Evolutionary conservation across 345 rosid species (phyloP).

Genomic region (Erucastrum elatum): DNA sequence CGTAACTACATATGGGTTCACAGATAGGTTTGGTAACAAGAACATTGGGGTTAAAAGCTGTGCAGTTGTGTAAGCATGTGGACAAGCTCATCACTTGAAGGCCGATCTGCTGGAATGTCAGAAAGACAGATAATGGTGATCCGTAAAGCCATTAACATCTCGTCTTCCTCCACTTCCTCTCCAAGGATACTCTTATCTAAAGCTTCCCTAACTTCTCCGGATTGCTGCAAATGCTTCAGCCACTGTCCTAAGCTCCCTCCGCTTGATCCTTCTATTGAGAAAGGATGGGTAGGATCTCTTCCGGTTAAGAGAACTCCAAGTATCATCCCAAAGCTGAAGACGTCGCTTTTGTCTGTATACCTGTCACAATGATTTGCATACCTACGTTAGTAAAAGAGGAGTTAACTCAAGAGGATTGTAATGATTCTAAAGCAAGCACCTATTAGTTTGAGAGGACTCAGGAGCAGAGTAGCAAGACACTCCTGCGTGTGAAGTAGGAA

Average conservation of each 20-base stretch:
- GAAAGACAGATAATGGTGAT: constrained; percentile 88
- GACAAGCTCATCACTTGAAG: constrained; percentile 92
- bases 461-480: constrained; percentile 69
- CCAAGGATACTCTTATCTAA: constrained; percentile 82
- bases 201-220: constrained; percentile 81
- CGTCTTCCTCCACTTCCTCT: constrained; percentile 95
- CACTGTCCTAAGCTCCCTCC: constrained; percentile 69
- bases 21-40: constrained; percentile 7
- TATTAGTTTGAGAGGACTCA: constrained; percentile 68
- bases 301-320: constrained; percentile 82
- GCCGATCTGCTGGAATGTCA: constrained; percentile 83
- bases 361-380: constrained; percentile 41
- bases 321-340: constrained; percentile 95
- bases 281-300: constrained; percentile 65
- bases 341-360: constrained; percentile 82
- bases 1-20: constrained; percentile 6
- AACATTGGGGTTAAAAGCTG: constrained; percentile 56
- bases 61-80: constrained; percentile 91
- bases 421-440: constrained; percentile 47
- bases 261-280: constrained; percentile 57
- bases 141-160: constrained; percentile 93
- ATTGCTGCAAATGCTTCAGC: constrained; percentile 85
- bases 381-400: constrained; percentile 20
- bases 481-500: constrained; percentile 54
- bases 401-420: constrained; percentile 2